phyloP scores from a whole-genome alignment of 805 yeast species.

The Limtongia smithiae region DNA sequence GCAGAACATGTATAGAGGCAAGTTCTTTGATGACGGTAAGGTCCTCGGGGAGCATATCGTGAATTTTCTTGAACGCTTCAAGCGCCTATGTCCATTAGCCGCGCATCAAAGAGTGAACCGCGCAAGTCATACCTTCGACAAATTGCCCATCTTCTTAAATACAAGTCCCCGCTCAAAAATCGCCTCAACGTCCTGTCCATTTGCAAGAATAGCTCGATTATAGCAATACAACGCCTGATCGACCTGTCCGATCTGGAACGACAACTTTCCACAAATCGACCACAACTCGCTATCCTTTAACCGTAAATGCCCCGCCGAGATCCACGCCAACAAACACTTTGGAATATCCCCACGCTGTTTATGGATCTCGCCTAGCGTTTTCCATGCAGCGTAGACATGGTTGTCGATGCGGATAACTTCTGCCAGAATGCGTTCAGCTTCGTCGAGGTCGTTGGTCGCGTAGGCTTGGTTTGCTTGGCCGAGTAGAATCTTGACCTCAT shows the following conservation, averaged over 20 bases:
- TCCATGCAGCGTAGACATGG: slow-evolving; percentile 76
- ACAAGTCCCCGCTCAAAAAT: slow-evolving; percentile 63
- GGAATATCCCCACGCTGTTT: slow-evolving; percentile 60
- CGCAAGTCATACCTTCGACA: slow-evolving; percentile 43
- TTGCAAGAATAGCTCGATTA: slow-evolving; percentile 55
- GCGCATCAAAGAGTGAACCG: background rate
- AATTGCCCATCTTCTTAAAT: slow-evolving; percentile 62
- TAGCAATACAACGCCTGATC: slow-evolving; percentile 80
- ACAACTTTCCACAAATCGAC: slow-evolving; percentile 58
- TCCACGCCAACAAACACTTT: slow-evolving; percentile 77
- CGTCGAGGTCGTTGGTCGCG: slow-evolving; percentile 54
- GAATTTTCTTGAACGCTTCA: slow-evolving; percentile 64
- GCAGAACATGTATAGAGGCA: slow-evolving; percentile 44
- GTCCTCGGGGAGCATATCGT: slow-evolving; percentile 55
- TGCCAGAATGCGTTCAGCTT: slow-evolving; percentile 36
- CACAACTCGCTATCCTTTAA: slow-evolving; percentile 75
- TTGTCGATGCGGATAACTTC: slow-evolving; percentile 74
- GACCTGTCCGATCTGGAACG: slow-evolving; percentile 45
- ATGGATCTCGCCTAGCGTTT: slow-evolving; percentile 82
- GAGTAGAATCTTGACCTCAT: slow-evolving; percentile 59
- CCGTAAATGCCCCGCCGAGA: slow-evolving; percentile 72
- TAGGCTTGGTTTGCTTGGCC: slow-evolving; percentile 79
- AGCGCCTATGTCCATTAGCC: slow-evolving; percentile 45
- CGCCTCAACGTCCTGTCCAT: slow-evolving; percentile 50
- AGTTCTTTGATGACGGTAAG: slow-evolving; percentile 55